Percentiles rank a stretch among this genome's conserved stretches.
phyloP scores from a whole-genome alignment of 106 monocot genomes.

The Dendrobium chrysotoxum region DNA sequence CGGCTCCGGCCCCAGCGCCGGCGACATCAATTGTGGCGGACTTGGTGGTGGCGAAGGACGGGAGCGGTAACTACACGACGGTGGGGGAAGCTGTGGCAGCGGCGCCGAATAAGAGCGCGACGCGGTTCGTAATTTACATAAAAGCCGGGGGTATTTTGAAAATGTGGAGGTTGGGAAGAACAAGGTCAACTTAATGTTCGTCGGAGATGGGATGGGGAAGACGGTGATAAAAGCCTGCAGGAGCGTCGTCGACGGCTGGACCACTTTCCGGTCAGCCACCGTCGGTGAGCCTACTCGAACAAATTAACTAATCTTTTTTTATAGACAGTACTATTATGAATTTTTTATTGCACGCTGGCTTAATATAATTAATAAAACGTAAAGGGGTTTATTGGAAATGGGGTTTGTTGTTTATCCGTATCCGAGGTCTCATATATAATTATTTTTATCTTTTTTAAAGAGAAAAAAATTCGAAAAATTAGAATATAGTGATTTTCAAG shows the following conservation, averaged over 20 bases:
- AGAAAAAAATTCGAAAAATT: too few relatives aligned
- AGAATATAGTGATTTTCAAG: too few relatives aligned
- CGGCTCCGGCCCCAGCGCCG: slow-evolving; percentile 2
- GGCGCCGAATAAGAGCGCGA: slow-evolving; percentile 37
- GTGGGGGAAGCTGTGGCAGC: slow-evolving; percentile 58
- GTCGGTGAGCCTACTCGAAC: slow-evolving; percentile 39
- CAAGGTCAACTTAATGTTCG: slow-evolving; percentile 62
- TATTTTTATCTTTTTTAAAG: too few relatives aligned
- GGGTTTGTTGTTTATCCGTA: too few relatives aligned
- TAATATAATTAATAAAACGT: too few relatives aligned
- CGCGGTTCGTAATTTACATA: slow-evolving; percentile 70
- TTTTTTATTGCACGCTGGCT: too few relatives aligned
- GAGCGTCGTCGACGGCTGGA: slow-evolving; percentile 21
- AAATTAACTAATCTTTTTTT: not conserved
- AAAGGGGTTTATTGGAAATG: too few relatives aligned
- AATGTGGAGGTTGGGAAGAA: slow-evolving; percentile 67
- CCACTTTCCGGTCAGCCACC: slow-evolving; percentile 77
- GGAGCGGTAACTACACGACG: slow-evolving; percentile 66
- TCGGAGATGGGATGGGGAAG: slow-evolving; percentile 88
- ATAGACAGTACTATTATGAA: not conserved
- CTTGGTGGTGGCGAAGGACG: slow-evolving; percentile 72
- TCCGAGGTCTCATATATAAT: too few relatives aligned
- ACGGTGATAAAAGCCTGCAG: slow-evolving; percentile 74
- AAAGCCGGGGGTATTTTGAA: slow-evolving; percentile 78
- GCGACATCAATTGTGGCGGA: slow-evolving; percentile 10